phyloP scores from a whole-genome alignment of 148 eudicot genomes.

The Fagopyrum tataricum region DNA sequence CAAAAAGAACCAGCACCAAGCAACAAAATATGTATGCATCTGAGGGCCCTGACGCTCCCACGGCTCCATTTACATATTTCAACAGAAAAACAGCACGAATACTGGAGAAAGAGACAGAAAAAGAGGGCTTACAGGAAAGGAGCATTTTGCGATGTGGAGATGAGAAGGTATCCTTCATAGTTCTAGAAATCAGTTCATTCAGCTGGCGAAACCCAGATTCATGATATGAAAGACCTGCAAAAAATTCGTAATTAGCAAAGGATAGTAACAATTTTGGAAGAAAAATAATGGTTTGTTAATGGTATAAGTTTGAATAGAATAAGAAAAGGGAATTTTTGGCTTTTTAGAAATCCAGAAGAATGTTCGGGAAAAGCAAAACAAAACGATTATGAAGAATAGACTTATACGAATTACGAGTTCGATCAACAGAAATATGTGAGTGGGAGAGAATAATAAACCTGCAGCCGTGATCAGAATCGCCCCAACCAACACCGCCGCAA shows the following conservation, averaged over 20 bases:
- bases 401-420: neutral
- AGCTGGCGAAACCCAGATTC: slow-evolving; percentile 11
- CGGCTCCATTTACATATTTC: neutral
- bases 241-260: neutral
- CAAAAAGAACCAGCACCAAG: slow-evolving; percentile 1
- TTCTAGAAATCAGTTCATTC: slow-evolving; percentile 1
- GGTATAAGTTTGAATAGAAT: neutral
- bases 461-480: slow-evolving; percentile 8
- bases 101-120: slow-evolving; percentile 5
- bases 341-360: slow-evolving; percentile 8
- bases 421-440: neutral
- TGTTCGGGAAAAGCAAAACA: neutral
- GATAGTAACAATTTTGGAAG: neutral
- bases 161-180: neutral
- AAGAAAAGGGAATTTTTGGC: neutral
- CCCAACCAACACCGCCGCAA: neutral
- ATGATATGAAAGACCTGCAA: neutral
- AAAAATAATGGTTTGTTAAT: neutral
- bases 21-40: neutral
- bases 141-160: slow-evolving; percentile 18
- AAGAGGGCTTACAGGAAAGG: slow-evolving; percentile 15
- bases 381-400: neutral
- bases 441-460: slow-evolving; percentile 5
- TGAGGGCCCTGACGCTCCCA: slow-evolving; percentile 8
- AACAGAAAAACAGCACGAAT: neutral